Percentiles rank a stretch among this genome's conserved stretches.
Conservation (phyloP, 2,329 filamentous ascomycete genomes). For the Cordyceps fumosorosea region DNA sequence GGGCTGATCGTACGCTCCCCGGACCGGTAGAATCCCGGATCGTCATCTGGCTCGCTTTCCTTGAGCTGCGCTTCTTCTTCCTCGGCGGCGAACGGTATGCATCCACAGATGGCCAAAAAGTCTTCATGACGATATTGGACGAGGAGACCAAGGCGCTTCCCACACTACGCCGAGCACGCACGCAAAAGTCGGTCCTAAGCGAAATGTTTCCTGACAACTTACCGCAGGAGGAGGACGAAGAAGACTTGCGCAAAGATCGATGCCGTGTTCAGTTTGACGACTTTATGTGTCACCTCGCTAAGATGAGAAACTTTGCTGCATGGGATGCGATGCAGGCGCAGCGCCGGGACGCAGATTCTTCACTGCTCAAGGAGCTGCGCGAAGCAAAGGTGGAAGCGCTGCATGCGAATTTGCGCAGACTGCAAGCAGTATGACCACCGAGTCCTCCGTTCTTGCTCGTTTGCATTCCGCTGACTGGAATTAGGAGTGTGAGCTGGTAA, state of each 20-base stretch:
- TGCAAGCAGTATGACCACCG: not conserved
- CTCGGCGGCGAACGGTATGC: not conserved
- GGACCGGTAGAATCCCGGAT: not conserved
- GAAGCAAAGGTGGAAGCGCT: not conserved
- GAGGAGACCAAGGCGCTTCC: not conserved
- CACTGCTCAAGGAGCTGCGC: not conserved
- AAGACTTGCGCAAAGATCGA: not conserved
- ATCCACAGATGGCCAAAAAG: not conserved
- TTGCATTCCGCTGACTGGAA: not conserved
- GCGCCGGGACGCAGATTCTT: not conserved
- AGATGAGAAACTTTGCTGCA: not conserved
- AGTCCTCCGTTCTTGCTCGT: not conserved
- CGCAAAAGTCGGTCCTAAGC: not conserved
- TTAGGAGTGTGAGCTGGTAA: not conserved
- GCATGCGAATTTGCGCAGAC: not conserved
- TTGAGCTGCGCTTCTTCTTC: not conserved
- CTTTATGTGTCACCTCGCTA: not conserved
- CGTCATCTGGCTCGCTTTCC: not conserved
- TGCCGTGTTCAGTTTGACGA: not conserved
- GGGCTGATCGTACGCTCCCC: not conserved
- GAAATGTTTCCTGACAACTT: not conserved
- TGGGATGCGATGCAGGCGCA: not conserved
- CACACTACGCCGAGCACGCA: not conserved
- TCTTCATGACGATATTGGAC: not conserved
- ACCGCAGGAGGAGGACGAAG: not conserved